Evolutionary conservation across 306 rosid genomes (phyloP), one percentile per base, ranked within the genome.

Genomic region (Medicago lupulina): DNA sequence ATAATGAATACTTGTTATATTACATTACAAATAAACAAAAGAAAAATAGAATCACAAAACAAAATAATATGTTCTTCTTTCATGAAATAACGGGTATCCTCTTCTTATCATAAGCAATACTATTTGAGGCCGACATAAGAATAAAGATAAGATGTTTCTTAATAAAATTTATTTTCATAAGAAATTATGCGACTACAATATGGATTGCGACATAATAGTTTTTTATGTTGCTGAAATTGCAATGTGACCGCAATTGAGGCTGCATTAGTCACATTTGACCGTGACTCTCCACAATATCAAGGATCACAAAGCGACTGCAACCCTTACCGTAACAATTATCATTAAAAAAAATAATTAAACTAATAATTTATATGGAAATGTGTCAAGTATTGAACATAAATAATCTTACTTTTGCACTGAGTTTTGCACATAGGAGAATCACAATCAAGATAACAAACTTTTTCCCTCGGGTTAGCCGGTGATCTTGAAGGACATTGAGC

Each of bases 391-490:
- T 23, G 9, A 6, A 8, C 63, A 57, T 28, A 17, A 59, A 41
- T 11, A 16, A 54, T 74, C 89, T 86, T 81, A 89, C 95, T 59
- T 79, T 79, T 85, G 88, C 96, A 90, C 88, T 86, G 88, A 53
- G 97, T 82, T 83, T 81, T 75, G 90, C 97, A 92, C 6, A 86
- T 28, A 53, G 97, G 96, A 18, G 90, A 87, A 19, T 76, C 12
- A 40, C 98, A 90, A 73, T 88, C 85, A 80, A 90, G 36, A 63
- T 59, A 60, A 70, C 97, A 92, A 64, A 86, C 83, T 84, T 90
- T 92, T 62, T 88, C 92, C 7, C 79, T 85, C 0, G 87, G 85
- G 70, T 87, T 59, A n/a, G 54, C 12, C 34, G 94, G 83, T 21
- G 87, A 78, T 60, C 70, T 31, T 4, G 75, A 67, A 69, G 96